Evolutionary conservation across 2,329 filamentous ascomycete species (phyloP).

Genomic region (Esteya vermicola): DNA sequence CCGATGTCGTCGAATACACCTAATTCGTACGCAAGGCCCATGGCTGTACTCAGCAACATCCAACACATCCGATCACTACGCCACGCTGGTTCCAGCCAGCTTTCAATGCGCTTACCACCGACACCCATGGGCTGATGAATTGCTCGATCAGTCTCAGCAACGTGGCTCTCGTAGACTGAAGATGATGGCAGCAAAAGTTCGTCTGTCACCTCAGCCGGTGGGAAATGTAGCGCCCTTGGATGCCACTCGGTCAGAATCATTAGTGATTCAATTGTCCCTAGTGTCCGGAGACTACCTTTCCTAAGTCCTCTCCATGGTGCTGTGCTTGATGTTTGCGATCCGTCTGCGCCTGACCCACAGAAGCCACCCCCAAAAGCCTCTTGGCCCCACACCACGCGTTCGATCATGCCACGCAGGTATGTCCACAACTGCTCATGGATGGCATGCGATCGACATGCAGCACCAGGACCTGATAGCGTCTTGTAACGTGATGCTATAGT

Average conservation of each 20-base stretch:
- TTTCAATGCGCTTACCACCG: conserved; percentile 75
- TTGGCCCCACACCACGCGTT: conserved; percentile 87
- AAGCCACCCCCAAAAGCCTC: conserved; percentile 89
- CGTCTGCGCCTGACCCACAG: conserved; percentile 54
- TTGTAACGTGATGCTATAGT: conserved; percentile 85
- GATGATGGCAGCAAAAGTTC: conserved; percentile 47
- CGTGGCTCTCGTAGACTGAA: background rate
- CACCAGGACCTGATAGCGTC: conserved; percentile 64
- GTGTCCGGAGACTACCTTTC: conserved; percentile 68
- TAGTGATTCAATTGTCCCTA: conserved; percentile 88
- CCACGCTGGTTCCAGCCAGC: conserved; percentile 95
- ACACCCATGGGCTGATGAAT: conserved; percentile 43
- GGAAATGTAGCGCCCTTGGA: conserved; percentile 85
- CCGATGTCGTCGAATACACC: conserved; percentile 90
- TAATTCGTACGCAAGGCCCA: conserved; percentile 81
- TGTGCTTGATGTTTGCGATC: conserved; percentile 50
- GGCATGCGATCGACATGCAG: conserved; percentile 69
- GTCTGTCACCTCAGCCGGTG: conserved; percentile 60
- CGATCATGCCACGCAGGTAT: conserved; percentile 88
- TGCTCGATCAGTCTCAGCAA: too few relatives aligned
- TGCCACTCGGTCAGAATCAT: conserved; percentile 97
- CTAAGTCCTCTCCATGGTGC: conserved; percentile 56
- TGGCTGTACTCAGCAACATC: conserved; percentile 89
- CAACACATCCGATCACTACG: conserved; percentile 91
- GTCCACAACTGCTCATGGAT: conserved; percentile 95